Percentiles rank a stretch among this genome's conserved stretches.
These are phyloP conservation scores for Mycena citricolor DNA, from an alignment of 1,284 basidiomycete species.

Conservation along the genomic window DNA sequence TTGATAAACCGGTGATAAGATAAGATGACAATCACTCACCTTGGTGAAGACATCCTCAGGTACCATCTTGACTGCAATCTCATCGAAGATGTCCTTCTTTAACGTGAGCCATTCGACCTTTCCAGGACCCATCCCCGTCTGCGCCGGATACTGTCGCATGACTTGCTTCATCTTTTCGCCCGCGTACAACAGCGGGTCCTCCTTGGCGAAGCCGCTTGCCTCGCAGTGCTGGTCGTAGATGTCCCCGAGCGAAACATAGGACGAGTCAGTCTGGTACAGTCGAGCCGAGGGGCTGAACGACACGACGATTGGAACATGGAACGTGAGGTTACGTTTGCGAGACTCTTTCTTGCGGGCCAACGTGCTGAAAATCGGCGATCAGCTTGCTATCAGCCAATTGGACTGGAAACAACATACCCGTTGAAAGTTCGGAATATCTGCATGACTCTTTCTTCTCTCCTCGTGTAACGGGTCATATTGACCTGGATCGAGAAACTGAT, in stretches of 20 bases:
- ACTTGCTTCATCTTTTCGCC: constrained; percentile 82
- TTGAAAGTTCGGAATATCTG: constrained; percentile 94
- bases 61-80: constrained; percentile 86
- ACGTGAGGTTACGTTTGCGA: constrained; percentile 87
- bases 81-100: constrained; percentile 90
- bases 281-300: constrained; percentile 86
- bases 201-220: constrained; percentile 74
- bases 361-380: constrained; percentile 50
- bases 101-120: constrained; percentile 74
- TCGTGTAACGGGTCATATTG: constrained; percentile 83
- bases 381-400: constrained; percentile 6
- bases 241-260: constrained; percentile 90
- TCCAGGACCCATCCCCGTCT: constrained; percentile 44
- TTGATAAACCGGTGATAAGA: constrained; percentile 12
- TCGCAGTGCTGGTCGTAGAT: constrained; percentile 92
- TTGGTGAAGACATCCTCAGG: constrained; percentile 87
- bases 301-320: constrained; percentile 89
- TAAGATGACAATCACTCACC: constrained; percentile 45
- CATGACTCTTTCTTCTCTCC: constrained; percentile 91
- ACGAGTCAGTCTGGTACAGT: constrained; percentile 88
- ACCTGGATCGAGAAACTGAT: constrained; percentile 93
- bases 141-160: constrained; percentile 57
- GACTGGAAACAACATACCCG: constrained; percentile 52
- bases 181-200: constrained; percentile 85
- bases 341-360: constrained; percentile 89